These are phyloP conservation scores for Tolypocladium inflatum DNA, from an alignment of 2,329 filamentous ascomycete genomes.

Conservation along the genomic window DNA sequence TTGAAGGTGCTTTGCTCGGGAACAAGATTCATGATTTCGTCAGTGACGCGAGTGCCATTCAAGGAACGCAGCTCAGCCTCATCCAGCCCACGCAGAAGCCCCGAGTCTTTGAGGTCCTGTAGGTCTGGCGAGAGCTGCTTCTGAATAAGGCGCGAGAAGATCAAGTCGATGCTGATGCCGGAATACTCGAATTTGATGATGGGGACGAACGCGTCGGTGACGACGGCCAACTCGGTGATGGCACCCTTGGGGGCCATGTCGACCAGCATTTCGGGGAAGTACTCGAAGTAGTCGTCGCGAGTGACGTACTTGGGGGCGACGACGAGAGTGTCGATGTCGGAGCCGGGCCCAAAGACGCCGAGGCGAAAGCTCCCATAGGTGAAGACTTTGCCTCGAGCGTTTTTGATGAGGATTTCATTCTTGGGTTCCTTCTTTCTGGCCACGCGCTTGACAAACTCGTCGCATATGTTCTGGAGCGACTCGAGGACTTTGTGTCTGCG, in stretches of 20 bases:
- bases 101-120: conserved; percentile 70
- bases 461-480: conserved; percentile 68
- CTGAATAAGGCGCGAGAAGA: conserved; percentile 69
- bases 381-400: conserved; percentile 85
- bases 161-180: conserved; percentile 89
- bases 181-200: conserved; percentile 95
- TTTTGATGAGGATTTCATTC: conserved; percentile 67
- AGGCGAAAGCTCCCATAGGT: conserved; percentile 94
- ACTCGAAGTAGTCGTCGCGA: conserved; percentile 83
- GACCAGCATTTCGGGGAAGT: conserved; percentile 73
- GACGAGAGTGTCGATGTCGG: conserved; percentile 94
- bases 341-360: conserved; percentile 88
- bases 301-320: conserved; percentile 84
- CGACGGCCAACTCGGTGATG: conserved; percentile 75
- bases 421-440: conserved; percentile 62
- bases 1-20: conserved; percentile 86
- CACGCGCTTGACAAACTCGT: conserved; percentile 80
- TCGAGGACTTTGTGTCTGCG: conserved; percentile 60
- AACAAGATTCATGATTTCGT: conserved; percentile 82
- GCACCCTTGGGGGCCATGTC: conserved; percentile 68
- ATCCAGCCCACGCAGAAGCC: conserved; percentile 74
- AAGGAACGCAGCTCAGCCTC: conserved; percentile 81
- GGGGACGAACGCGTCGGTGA: conserved; percentile 86
- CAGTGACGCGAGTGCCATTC: conserved; percentile 89
- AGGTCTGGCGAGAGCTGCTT: conserved; percentile 59